Evolutionary conservation across 129 eudicot species (phyloP).

Genomic region (Pseudognaphalium luteoalbum): DNA sequence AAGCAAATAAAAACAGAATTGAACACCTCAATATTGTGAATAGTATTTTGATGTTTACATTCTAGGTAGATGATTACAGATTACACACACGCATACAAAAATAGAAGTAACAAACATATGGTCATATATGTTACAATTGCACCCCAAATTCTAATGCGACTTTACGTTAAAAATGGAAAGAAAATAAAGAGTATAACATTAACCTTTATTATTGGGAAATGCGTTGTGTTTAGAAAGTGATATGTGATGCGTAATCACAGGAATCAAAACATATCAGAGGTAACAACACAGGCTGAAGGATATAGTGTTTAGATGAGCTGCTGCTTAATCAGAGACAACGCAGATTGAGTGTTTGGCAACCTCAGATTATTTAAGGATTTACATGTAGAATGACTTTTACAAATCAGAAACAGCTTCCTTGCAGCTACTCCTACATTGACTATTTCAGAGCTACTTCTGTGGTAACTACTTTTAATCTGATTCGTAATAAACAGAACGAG

Average conservation of each 20-base stretch:
- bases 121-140: background rate
- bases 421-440: background rate
- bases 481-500: too few relatives aligned
- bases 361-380: background rate
- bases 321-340: too few relatives aligned
- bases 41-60: background rate
- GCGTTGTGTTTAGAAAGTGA: background rate
- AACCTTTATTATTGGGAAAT: background rate
- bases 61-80: too few relatives aligned
- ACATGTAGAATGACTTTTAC: background rate
- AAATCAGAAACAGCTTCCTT: background rate
- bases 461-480: too few relatives aligned
- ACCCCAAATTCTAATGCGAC: background rate
- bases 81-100: too few relatives aligned
- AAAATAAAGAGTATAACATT: background rate
- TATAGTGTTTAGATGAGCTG: background rate
- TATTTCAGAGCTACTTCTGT: background rate
- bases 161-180: background rate
- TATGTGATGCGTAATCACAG: background rate
- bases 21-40: background rate
- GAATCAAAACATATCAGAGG: background rate
- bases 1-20: background rate
- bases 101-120: background rate
- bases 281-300: background rate
- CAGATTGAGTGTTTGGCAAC: background rate